These are phyloP conservation scores for Plasmodiophora brassicae DNA, from an alignment of 208 protist genomes.

Conservation along the genomic window DNA sequence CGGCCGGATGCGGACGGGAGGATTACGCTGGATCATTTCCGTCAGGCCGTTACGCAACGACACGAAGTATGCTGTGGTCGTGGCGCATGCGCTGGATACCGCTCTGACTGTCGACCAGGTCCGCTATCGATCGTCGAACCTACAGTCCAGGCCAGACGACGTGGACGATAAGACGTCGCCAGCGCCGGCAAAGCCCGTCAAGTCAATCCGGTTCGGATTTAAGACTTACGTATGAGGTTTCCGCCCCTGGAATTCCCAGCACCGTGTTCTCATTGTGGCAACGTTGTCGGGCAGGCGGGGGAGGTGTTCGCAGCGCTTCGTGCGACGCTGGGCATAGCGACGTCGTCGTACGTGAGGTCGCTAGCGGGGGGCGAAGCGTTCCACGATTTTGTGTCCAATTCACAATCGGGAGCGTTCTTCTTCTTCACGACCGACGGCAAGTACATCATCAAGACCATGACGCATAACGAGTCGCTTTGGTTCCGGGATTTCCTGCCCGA, in stretches of 20 bases:
- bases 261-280: no score
- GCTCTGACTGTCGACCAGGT: background rate
- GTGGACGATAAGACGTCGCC: no score
- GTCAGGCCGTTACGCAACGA: background rate
- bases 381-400: background rate
- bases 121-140: background rate
- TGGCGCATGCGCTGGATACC: background rate
- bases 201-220: background rate
- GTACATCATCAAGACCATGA: conserved; percentile 42
- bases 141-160: no score
- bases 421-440: conserved; percentile 32
- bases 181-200: background rate
- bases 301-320: background rate
- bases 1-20: background rate
- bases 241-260: no score
- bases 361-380: background rate
- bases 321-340: background rate
- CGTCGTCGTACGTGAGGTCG: background rate
- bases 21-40: background rate
- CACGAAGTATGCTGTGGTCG: background rate
- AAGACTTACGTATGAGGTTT: background rate
- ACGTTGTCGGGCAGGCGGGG: no score
- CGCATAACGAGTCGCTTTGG: conserved; percentile 1
- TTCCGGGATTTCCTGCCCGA: background rate
- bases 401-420: conserved; percentile 10